phyloP scores from a whole-genome alignment of 768 basidiomycete species.

The Psilocybe cyanescens region DNA sequence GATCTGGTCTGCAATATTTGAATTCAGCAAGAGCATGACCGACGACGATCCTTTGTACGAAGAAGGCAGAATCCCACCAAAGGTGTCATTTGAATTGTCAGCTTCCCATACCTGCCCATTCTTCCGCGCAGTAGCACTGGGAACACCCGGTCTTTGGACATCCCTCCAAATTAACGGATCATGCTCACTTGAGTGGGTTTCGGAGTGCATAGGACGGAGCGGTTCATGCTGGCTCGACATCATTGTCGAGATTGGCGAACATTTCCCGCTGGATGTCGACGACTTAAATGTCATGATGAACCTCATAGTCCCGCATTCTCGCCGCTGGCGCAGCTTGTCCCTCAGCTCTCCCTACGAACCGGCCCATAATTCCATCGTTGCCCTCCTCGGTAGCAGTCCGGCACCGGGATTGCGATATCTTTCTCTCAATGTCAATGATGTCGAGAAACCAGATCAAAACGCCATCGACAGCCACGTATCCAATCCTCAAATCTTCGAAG shows the following conservation, averaged over 20 bases:
- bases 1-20: constrained; percentile 36
- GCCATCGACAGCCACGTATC: constrained; percentile 19
- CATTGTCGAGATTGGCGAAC: constrained; percentile 27
- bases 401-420: constrained; percentile 41
- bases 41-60: constrained; percentile 17
- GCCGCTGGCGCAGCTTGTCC: constrained; percentile 40
- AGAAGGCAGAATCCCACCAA: neutral
- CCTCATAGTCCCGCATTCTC: constrained; percentile 32
- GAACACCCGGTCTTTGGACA: constrained; percentile 44
- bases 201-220: constrained; percentile 39
- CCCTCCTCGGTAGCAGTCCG: constrained; percentile 28
- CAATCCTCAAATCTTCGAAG: constrained; percentile 31
- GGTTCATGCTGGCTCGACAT: constrained; percentile 34
- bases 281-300: constrained; percentile 29
- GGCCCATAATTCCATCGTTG: constrained; percentile 28
- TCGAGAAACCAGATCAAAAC: constrained; percentile 22
- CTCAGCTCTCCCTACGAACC: constrained; percentile 32
- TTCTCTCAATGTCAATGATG: constrained; percentile 38
- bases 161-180: constrained; percentile 31
- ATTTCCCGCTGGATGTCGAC: constrained; percentile 6
- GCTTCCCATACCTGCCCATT: constrained; percentile 42
- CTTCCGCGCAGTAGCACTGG: constrained; percentile 42
- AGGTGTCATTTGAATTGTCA: constrained; percentile 37
- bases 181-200: constrained; percentile 23
- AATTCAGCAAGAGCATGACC: constrained; percentile 27